Percentiles rank a stretch among this genome's conserved stretches.
phyloP scores from a whole-genome alignment of 2,329 filamentous ascomycete species.

The Diaporthe nobilis region DNA sequence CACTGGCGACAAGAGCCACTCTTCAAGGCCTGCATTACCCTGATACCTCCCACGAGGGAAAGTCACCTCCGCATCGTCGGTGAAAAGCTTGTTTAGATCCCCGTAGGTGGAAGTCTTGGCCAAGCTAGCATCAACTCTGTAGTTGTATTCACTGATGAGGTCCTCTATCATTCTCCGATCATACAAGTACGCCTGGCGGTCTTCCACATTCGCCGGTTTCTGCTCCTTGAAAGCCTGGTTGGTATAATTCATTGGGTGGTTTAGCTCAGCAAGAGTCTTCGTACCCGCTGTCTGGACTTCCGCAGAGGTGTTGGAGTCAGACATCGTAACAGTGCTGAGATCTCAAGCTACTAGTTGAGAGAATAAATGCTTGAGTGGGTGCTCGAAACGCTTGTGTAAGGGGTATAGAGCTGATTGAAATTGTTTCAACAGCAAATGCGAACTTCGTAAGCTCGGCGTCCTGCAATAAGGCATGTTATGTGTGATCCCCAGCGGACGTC shows the following conservation, averaged over 20 bases:
- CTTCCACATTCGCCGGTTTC: background rate
- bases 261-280: background rate
- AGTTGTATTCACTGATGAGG: conserved; percentile 15
- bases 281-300: background rate
- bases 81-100: background rate
- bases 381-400: background rate
- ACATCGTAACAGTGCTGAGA: background rate
- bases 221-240: background rate
- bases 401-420: background rate
- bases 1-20: conserved; percentile 8
- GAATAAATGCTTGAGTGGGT: background rate
- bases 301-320: background rate
- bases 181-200: background rate
- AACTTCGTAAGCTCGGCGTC: background rate
- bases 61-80: background rate
- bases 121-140: conserved; percentile 1
- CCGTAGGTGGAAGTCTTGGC: background rate
- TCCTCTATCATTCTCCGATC: conserved; percentile 1
- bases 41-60: background rate
- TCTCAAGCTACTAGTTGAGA: background rate
- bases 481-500: conserved; percentile 7
- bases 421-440: background rate
- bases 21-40: background rate
- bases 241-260: conserved; percentile 8
- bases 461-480: background rate